These are phyloP conservation scores for Hortaea sp. DNA, from an alignment of 2,329 filamentous ascomycete genomes.

Conservation along the genomic window DNA sequence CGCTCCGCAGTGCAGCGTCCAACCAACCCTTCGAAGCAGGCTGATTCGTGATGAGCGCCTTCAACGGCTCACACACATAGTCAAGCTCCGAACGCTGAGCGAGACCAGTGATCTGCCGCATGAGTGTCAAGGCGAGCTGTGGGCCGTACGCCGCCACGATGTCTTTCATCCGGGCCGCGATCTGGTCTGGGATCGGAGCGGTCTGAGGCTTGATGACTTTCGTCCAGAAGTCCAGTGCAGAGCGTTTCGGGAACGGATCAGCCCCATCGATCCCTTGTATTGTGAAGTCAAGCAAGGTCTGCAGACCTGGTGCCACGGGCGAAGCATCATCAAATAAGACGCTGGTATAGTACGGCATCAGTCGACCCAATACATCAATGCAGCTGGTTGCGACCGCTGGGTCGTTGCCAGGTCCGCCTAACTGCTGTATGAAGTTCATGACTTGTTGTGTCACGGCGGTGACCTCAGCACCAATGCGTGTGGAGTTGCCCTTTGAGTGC, in stretches of 20 bases:
- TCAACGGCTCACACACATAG: conserved; percentile 58
- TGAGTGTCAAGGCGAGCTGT: conserved; percentile 47
- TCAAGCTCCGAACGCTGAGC: conserved; percentile 64
- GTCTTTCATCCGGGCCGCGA: conserved; percentile 14
- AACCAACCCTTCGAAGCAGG: conserved; percentile 31
- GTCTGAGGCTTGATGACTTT: conserved; percentile 33
- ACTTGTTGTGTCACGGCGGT: conserved; percentile 51
- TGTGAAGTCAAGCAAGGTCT: conserved; percentile 62
- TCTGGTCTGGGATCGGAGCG: conserved; percentile 16
- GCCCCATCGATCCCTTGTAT: conserved; percentile 59
- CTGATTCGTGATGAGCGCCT: conserved; percentile 43
- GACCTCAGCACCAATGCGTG: conserved; percentile 40
- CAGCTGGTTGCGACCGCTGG: conserved; percentile 63
- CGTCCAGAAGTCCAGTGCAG: conserved; percentile 69
- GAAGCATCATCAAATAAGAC: conserved; percentile 45
- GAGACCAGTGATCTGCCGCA: conserved; percentile 57
- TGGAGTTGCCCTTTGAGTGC: conserved; percentile 28
- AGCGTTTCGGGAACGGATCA: conserved; percentile 65
- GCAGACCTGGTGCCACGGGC: conserved; percentile 40
- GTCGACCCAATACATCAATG: conserved; percentile 59
- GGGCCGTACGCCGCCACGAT: conserved; percentile 52
- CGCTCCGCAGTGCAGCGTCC: conserved; percentile 45
- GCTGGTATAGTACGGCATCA: conserved; percentile 52
- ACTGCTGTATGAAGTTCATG: conserved; percentile 49
- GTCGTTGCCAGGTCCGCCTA: conserved; percentile 56